Evolutionary conservation across 306 rosid species (phyloP).

Genomic region (Coriaria nepalensis): DNA sequence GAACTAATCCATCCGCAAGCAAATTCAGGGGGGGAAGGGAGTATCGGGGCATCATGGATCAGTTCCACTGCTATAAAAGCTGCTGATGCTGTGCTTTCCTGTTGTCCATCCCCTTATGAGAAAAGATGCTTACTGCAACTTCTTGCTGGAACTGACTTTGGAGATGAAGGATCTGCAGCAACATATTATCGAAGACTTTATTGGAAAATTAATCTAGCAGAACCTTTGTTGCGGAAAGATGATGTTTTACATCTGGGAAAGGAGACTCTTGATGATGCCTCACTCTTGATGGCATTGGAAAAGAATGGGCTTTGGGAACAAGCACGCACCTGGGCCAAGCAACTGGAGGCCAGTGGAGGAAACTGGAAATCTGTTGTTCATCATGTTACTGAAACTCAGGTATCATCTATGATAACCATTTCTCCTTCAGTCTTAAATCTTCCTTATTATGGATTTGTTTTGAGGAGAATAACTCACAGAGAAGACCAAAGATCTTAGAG

Average conservation of each 20-base stretch:
- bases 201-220: constrained; percentile 91
- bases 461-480: too few relatives aligned
- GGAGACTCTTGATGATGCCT: constrained; percentile 71
- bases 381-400: constrained; percentile 98
- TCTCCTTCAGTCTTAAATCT: constrained; percentile 18
- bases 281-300: constrained; percentile 68
- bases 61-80: constrained; percentile 80
- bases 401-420: constrained; percentile 19
- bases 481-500: too few relatives aligned
- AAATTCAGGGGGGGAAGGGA: constrained; percentile 59
- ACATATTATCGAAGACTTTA: constrained; percentile 48
- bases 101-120: constrained; percentile 90
- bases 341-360: constrained; percentile 79
- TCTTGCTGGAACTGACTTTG: constrained; percentile 84
- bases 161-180: constrained; percentile 79
- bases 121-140: constrained; percentile 90
- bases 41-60: constrained; percentile 68
- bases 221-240: constrained; percentile 64
- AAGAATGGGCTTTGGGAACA: constrained; percentile 90
- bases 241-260: constrained; percentile 51
- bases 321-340: constrained; percentile 98
- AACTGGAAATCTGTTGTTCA: constrained; percentile 62
- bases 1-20: constrained; percentile 40
- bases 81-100: constrained; percentile 80
- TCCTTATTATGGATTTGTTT: not conserved